phyloP scores from a whole-genome alignment of 2,329 filamentous ascomycete species.

The Ophiostoma piceae region DNA sequence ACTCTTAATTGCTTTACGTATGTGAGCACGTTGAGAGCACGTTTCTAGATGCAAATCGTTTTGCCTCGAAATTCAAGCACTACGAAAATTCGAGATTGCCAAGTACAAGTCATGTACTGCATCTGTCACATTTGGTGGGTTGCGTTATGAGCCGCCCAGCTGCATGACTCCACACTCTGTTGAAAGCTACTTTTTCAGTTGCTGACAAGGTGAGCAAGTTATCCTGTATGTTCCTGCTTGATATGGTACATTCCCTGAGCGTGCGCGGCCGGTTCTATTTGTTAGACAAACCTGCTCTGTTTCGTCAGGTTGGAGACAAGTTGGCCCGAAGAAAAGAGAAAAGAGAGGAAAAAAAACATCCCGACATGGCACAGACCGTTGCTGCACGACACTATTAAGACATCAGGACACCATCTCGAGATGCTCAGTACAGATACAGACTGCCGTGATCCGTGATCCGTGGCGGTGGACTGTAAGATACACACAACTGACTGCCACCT shows the following conservation, averaged over 20 bases:
- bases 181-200: no score
- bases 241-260: not conserved
- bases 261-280: not conserved
- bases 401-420: not conserved
- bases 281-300: slow-evolving; percentile 13
- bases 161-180: not conserved
- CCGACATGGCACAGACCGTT: not conserved
- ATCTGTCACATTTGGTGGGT: not conserved
- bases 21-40: not conserved
- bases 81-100: not conserved
- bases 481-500: not conserved
- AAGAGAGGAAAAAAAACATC: not conserved
- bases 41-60: slow-evolving; percentile 3
- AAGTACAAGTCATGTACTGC: not conserved
- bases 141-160: not conserved
- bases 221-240: not conserved
- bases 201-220: slow-evolving; percentile 6
- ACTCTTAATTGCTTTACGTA: not conserved
- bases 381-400: not conserved
- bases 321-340: not conserved
- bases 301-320: not conserved
- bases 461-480: not conserved
- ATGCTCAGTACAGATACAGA: not conserved
- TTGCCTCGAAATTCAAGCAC: not conserved
- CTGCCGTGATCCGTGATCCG: not conserved